Evolutionary conservation across 2,329 filamentous ascomycete genomes (phyloP).

Genomic region (Diaporthe destruens): DNA sequence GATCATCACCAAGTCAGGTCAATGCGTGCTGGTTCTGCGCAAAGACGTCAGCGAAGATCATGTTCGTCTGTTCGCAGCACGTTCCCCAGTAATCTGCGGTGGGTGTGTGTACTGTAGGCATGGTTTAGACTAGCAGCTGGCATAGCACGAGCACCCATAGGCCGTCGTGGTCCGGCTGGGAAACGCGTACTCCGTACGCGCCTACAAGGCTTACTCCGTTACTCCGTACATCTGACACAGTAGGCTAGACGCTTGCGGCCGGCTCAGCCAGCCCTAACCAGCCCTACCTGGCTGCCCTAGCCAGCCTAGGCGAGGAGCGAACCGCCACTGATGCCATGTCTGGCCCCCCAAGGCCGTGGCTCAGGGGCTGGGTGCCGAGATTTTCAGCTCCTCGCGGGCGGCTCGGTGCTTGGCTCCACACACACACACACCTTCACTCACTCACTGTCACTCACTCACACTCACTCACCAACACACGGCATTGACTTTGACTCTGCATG

Average conservation of each 20-base stretch:
- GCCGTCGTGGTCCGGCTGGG: background rate
- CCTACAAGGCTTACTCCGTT: background rate
- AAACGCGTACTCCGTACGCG: background rate
- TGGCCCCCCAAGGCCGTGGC: constrained; percentile 9
- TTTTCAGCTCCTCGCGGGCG: constrained; percentile 21
- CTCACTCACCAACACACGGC: background rate
- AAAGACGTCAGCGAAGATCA: constrained; percentile 18
- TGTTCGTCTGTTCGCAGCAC: constrained; percentile 27
- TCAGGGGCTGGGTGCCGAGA: constrained; percentile 29
- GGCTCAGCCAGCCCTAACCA: constrained; percentile 25
- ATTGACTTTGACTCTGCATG: background rate
- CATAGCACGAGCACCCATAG: background rate
- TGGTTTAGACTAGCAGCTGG: background rate
- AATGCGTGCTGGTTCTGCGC: constrained; percentile 12
- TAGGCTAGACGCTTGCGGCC: background rate
- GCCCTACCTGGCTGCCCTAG: constrained; percentile 8
- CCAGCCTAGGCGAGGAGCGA: background rate
- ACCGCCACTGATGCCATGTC: constrained; percentile 14
- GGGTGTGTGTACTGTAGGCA: too few species aligned
- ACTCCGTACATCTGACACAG: constrained; percentile 3
- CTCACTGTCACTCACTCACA: background rate
- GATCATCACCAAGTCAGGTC: constrained; percentile 11
- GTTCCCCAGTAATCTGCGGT: too few species aligned
- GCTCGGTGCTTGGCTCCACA: constrained; percentile 14
- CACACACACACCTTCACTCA: background rate